These are phyloP conservation scores for Penicillium flavigenum DNA, from an alignment of 495 filamentous ascomycete genomes.

Conservation along the genomic window DNA sequence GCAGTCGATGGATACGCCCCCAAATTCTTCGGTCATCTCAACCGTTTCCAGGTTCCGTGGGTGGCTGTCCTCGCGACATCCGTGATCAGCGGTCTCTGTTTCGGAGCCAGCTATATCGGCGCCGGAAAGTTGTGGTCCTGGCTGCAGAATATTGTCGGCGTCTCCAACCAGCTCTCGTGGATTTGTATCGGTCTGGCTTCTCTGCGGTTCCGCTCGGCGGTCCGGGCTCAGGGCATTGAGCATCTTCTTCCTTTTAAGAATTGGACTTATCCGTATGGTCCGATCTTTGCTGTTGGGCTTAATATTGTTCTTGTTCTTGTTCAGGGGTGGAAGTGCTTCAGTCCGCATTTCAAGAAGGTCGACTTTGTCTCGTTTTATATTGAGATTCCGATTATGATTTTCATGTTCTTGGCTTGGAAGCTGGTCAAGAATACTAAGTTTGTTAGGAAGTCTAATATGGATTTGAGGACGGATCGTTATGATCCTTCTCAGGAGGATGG, in stretches of 20 bases:
- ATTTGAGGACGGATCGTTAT: constrained; percentile 55
- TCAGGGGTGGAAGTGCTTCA: constrained; percentile 61
- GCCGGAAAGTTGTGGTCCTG: constrained; percentile 58
- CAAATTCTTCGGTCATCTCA: constrained; percentile 48
- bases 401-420: constrained; percentile 55
- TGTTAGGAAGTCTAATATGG: constrained; percentile 44
- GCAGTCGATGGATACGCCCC: constrained; percentile 49
- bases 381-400: constrained; percentile 50
- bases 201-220: constrained; percentile 56
- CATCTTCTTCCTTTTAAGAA: constrained; percentile 62
- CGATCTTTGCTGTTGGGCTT: constrained; percentile 49
- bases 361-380: constrained; percentile 55
- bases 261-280: constrained; percentile 60
- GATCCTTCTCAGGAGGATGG: constrained; percentile 19
- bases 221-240: constrained; percentile 53
- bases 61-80: constrained; percentile 57
- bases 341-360: constrained; percentile 48
- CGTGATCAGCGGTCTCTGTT: constrained; percentile 56
- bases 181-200: constrained; percentile 58
- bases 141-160: constrained; percentile 61
- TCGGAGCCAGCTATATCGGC: constrained; percentile 61
- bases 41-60: constrained; percentile 58
- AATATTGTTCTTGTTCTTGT: constrained; percentile 58
- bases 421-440: constrained; percentile 45
- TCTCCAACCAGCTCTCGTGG: constrained; percentile 64